Percentiles rank a stretch among this genome's conserved stretches.
phyloP scores from a whole-genome alignment of 1,284 basidiomycete genomes.

The Serendipita sp. region DNA sequence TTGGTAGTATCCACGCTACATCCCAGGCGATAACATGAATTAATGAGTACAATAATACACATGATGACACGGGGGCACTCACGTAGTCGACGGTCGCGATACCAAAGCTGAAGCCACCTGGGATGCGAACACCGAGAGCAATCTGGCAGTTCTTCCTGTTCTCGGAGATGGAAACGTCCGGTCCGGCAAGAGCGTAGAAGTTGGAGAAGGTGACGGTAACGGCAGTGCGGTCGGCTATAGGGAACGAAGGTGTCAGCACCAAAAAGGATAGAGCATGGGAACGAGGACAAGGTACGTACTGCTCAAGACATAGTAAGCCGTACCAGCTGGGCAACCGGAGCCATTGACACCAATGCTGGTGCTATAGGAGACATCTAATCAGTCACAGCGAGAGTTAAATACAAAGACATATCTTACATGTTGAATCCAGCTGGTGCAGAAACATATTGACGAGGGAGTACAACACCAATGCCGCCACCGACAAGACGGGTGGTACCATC shows the following conservation, averaged over 20 bases:
- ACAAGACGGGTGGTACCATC: not conserved
- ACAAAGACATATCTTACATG: not conserved
- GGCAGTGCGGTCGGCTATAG: not conserved
- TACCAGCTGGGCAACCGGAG: slow-evolving; percentile 2
- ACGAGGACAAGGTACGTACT: not conserved
- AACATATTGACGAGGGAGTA: not conserved
- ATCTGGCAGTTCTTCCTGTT: slow-evolving; percentile 3
- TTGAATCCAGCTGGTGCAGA: not conserved
- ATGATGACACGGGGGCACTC: not conserved
- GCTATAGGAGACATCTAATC: not conserved
- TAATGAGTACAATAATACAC: not conserved
- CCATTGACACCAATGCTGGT: slow-evolving; percentile 5
- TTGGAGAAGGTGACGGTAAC: slow-evolving; percentile 1
- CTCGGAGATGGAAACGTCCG: not conserved
- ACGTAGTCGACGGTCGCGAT: slow-evolving; percentile 5
- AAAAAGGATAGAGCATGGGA: not conserved
- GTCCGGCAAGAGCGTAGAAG: slow-evolving; percentile 2
- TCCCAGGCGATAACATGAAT: too few relatives aligned
- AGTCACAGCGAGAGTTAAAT: not conserved
- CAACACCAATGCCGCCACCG: not conserved
- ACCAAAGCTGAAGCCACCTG: not conserved
- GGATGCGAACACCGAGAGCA: not conserved
- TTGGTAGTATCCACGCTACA: slow-evolving; percentile 5
- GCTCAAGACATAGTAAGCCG: slow-evolving; percentile 1
- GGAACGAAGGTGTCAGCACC: not conserved